A percentile compares a stretch with the other conserved stretches of the same genome.
These are phyloP conservation scores for Lecanicillium sp. DNA, from an alignment of 2,329 filamentous ascomycete genomes.

Conservation along the genomic window DNA sequence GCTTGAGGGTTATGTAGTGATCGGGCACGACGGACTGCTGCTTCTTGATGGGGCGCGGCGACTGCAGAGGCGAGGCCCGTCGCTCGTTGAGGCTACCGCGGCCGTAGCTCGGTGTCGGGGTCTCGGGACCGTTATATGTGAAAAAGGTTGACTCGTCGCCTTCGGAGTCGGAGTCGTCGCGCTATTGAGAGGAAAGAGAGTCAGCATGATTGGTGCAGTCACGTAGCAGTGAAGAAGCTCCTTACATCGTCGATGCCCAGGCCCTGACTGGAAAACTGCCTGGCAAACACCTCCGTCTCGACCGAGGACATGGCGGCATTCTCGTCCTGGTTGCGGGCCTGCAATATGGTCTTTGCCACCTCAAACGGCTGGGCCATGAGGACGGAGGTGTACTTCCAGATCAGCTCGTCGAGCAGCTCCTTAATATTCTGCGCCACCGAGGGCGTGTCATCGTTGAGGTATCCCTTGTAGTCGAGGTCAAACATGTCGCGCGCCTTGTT, in stretches of 20 bases:
- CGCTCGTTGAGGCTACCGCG: conserved; percentile 23
- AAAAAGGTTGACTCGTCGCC: conserved; percentile 81
- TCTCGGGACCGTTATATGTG: conserved; percentile 53
- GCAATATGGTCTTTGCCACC: conserved; percentile 88
- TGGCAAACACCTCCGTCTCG: conserved; percentile 18
- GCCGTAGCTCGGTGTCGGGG: conserved; percentile 39
- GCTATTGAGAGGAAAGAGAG: conserved; percentile 13
- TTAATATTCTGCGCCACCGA: conserved; percentile 68
- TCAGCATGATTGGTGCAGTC: background rate
- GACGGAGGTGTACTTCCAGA: conserved; percentile 89
- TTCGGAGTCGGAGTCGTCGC: conserved; percentile 57
- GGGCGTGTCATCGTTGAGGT: conserved; percentile 68
- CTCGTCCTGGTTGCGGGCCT: conserved; percentile 58
- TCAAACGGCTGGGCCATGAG: conserved; percentile 93
- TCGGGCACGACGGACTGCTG: conserved; percentile 26
- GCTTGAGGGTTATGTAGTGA: conserved; percentile 63
- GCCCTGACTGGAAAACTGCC: conserved; percentile 21
- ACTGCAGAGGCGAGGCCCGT: conserved; percentile 22
- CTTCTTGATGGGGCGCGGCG: conserved; percentile 16
- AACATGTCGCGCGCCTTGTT: conserved; percentile 76
- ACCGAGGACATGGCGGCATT: conserved; percentile 22
- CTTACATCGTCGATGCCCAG: conserved; percentile 29
- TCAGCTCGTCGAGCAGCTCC: conserved; percentile 71
- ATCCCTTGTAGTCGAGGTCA: conserved; percentile 88
- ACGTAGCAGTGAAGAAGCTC: background rate